phyloP scores from a whole-genome alignment of 192 early-diverging fungal genomes.

The Chytriomyces sp. region DNA sequence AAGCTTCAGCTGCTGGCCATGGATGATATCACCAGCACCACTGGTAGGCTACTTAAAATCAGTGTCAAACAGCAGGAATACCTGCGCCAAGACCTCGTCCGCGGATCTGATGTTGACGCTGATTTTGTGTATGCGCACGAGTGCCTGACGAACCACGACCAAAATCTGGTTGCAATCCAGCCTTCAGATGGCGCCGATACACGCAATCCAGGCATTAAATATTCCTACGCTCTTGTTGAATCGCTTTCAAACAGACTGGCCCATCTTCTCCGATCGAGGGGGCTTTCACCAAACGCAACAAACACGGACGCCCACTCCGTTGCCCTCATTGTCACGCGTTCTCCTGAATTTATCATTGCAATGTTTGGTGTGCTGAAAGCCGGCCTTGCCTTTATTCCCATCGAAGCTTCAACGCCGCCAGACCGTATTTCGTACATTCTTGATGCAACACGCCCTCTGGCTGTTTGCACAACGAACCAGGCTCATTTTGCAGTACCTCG shows the following conservation, averaged over 20 bases:
- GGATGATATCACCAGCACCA: too few relatives aligned
- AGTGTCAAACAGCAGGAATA: too few relatives aligned
- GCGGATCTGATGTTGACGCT: too few relatives aligned
- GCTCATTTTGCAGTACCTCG: background rate
- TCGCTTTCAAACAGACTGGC: background rate
- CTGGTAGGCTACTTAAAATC: too few relatives aligned
- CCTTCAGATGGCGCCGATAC: too few relatives aligned
- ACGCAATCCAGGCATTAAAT: too few relatives aligned
- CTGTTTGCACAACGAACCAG: constrained; percentile 1
- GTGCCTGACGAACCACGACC: too few relatives aligned
- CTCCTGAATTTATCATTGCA: constrained; percentile 37
- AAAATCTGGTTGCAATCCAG: too few relatives aligned
- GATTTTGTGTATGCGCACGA: too few relatives aligned
- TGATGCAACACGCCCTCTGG: constrained; percentile 1
- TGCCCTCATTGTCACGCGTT: constrained; percentile 29
- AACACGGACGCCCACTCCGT: constrained; percentile 32
- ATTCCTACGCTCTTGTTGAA: background rate
- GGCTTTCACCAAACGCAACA: background rate
- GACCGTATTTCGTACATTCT: constrained; percentile 44
- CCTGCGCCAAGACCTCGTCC: too few relatives aligned
- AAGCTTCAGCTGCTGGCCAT: too few relatives aligned
- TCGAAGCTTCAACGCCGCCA: constrained; percentile 26
- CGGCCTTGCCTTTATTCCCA: constrained; percentile 38
- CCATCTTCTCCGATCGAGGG: background rate
- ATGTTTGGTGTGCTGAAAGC: constrained; percentile 42